These are phyloP conservation scores for Caryocar brasiliense DNA, from an alignment of 441 rosid genomes.

Conservation along the genomic window DNA sequence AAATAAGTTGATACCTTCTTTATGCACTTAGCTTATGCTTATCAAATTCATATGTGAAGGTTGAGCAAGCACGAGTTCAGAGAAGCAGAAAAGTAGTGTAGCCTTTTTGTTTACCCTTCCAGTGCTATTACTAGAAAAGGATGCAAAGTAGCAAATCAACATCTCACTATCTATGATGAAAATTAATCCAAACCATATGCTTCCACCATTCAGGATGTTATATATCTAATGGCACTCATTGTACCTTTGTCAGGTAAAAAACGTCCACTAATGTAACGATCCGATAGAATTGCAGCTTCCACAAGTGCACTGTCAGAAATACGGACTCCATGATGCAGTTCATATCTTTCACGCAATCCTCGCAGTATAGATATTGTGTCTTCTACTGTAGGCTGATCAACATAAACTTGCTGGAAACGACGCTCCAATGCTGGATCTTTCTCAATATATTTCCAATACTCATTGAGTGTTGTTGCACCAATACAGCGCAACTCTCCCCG, in stretches of 20 bases:
- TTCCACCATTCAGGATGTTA: not conserved
- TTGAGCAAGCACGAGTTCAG: too few relatives aligned
- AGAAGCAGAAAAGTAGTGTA: too few relatives aligned
- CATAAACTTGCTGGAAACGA: slow-evolving; percentile 93
- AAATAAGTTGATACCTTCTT: too few relatives aligned
- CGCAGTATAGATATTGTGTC: slow-evolving; percentile 80
- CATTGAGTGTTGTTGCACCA: slow-evolving; percentile 90
- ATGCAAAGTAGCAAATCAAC: too few relatives aligned
- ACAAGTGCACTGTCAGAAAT: slow-evolving; percentile 92
- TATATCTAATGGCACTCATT: not conserved
- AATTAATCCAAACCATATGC: not conserved
- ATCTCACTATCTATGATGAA: too few relatives aligned
- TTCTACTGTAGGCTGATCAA: slow-evolving; percentile 85
- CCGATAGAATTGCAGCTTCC: slow-evolving; percentile 87
- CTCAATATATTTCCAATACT: slow-evolving; percentile 81
- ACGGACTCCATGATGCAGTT: slow-evolving; percentile 89
- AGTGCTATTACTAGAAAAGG: too few relatives aligned
- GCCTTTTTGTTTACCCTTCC: too few relatives aligned
- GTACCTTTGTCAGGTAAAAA: slow-evolving; percentile 95
- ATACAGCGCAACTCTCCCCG: slow-evolving; percentile 83
- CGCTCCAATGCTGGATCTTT: slow-evolving; percentile 95
- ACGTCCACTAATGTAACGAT: slow-evolving; percentile 85
- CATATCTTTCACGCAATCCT: slow-evolving; percentile 85
- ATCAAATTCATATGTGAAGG: too few relatives aligned
- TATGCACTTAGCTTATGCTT: too few relatives aligned